Evolutionary conservation across 345 rosid species (phyloP), one percentile per base, ranked within the genome.

Genomic region (Dovyalis caffra): DNA sequence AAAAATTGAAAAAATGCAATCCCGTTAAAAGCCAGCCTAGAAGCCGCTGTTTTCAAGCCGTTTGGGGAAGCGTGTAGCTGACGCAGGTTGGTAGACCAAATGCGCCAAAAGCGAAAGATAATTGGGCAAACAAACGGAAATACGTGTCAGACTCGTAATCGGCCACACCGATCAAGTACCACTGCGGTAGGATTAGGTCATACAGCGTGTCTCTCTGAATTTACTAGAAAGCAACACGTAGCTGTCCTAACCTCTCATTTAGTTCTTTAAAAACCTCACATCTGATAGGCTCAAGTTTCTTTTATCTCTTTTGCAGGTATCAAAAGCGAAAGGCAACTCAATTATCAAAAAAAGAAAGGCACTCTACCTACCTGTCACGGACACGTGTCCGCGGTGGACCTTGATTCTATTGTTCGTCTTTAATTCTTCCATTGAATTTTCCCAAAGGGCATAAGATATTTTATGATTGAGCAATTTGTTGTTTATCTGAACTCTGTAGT

Each of bases 41-140:
- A 34, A 16, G 69, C 80, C 53, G 65, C 45, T 63, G 66, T 76
- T 69, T 61, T 43, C n/a, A 31, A 72, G 67, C 75, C 53, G 75
- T 38, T 28, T 4, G 23, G 61, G 12, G 10, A 56, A 29, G 15
- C 63, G 6, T 16, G 16, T 5, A 11, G 51, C 58, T 40, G 35
- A 74, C 45, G 6, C 45, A 15, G 74, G 23, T 51, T 12, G 72
- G 72, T 71, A 51, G 66, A 69, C 76, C 26, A 70, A 60, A 62
- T 5, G 64, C 74, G 51, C 20, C 65, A n/a, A 6, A 25, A 38
- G 23, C 18, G 33, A 61, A 11, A 11, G 8, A 37, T 5, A 60
- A 40, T 14, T 28, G 5, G 37, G 56, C 33, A 62, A 51, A 3
- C 2, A 69, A 10, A 29, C 16, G 35, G 10, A 23, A 64, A 65